Evolutionary conservation across 176 grass and related monocot species (phyloP), one percentile per base, ranked within the genome.

Genomic region (Calamus simplicifolius): DNA sequence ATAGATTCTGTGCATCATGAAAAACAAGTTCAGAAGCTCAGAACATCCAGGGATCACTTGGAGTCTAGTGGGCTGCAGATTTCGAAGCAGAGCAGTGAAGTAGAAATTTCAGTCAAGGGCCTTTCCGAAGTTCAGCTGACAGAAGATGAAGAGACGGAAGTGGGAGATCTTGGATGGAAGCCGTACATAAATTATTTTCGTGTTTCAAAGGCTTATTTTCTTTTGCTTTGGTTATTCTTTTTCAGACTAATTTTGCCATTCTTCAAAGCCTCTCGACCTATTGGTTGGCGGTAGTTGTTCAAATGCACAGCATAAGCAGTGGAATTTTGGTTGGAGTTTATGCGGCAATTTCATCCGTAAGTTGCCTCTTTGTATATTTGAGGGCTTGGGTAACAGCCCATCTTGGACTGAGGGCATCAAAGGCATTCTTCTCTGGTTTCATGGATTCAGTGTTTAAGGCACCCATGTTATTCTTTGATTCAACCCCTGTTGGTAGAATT

Each of bases 401-500:
- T 28, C 69, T 90, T 18, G 92, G 92, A 18, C 70, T 97, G 14
- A 88, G 69, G 61, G 92, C 92, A 56, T 97, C 92, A n/a, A 97
- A 82, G 71, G 73, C 72, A 53, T 96, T 97, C 62, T 97, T 90
- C 30, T 58, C 81, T 2, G 72, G 71, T 18, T 75, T 97, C 51
- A 90, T 82, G 69, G 87, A 97, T 61, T 97, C 92, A 10, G 78
- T 90, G 48, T 80, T 97, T 62, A 88, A 78, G 61, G 92, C 92
- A 48, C 92, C 92, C 14, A 96, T 96, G 83, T 83, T 75, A 19
- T 96, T 96, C 58, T 97, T 97, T 52, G 87, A 97, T 61, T 88
- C 92, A 19, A 97, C 92, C 13, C 92, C 92, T 52, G 75, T 97
- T 17, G 92, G 92, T 57, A 85, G 92, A 77, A 97, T 97, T 51